Base-by-base conservation (phyloP, 305 asterid genomes). In the Fraxinus angustifolia region DNA sequence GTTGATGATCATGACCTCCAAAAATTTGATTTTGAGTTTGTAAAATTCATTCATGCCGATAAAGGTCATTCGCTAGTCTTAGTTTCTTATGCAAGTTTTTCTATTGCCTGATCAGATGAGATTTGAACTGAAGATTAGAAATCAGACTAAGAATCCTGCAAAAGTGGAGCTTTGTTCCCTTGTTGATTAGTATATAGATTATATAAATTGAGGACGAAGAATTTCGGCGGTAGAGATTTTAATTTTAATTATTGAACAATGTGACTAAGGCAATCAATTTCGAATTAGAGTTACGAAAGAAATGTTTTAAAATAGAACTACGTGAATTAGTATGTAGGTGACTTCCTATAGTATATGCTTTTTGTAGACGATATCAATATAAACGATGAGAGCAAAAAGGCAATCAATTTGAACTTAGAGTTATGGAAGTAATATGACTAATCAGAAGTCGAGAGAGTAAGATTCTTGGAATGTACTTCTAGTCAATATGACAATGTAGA, bases 141-240 rank as follows among this genome's bases (percentile, higher is more conserved):
- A 77, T 81, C 77, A 80, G 50, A 42, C 80, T 53, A 33, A 28
- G 67, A 80, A 23, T 79, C 75, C 72, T 71, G 62, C 26, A n/a
- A 60, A 76, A 6, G 21, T 42, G 45, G 67, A 14, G 67, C 62
- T 30, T 26, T 48, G 71, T 42, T 71, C 38, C 35, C 45, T 74
- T 72, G 50, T 76, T 53, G 34, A 35, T 77, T 38, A 34, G 79
- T 62, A 21, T 35, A 42, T 50, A 77, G 76, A 62, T 40, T 67
- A 70, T 75, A 75, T 75, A 26, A 65, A 65, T 23, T 65, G 72
- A 19, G 35, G 72, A 65, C n/a, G 72, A 26, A 58, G 72, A 65
- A 65, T 26, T 65, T 65, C 0, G 34, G 34, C 35, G 1, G 72
- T 62, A 21, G 33, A 17, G 70, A 19, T 23, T 17, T 60, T 60